These are phyloP conservation scores for Mycena haematopus DNA, from an alignment of 768 basidiomycete species.

Conservation along the genomic window DNA sequence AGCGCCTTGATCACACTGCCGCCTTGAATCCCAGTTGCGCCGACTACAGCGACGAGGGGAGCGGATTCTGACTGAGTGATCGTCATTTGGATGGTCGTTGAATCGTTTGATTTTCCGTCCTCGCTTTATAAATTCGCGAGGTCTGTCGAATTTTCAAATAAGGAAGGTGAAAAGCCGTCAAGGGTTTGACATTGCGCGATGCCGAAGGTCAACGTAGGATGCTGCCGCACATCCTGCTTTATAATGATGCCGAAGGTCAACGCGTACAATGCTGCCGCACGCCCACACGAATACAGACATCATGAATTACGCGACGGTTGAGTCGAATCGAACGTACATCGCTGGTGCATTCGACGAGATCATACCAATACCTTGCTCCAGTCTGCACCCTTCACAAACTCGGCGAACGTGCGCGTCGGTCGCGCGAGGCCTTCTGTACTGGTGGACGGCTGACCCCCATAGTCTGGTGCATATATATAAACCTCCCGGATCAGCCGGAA, in stretches of 20 bases:
- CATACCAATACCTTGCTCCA: constrained; percentile 13
- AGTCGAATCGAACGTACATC: too few species aligned
- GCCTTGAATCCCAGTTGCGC: constrained; percentile 17
- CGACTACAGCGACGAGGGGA: constrained; percentile 24
- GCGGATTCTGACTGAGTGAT: constrained; percentile 9
- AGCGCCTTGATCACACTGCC: constrained; percentile 25
- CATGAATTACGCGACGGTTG: too few species aligned
- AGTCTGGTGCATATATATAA: constrained; percentile 1
- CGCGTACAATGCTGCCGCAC: too few species aligned
- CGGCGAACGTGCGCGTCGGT: constrained; percentile 4
- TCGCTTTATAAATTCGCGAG: too few species aligned
- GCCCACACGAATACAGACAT: too few species aligned
- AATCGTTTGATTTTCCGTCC: too few species aligned
- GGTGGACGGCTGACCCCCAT: neutral
- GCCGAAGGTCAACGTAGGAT: too few species aligned
- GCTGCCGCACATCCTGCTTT: too few species aligned
- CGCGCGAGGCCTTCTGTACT: constrained; percentile 2
- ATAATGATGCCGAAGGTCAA: too few species aligned
- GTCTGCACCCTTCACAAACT: constrained; percentile 10
- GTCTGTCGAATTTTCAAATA: too few species aligned
- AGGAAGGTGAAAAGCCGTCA: too few species aligned
- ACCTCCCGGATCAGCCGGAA: neutral
- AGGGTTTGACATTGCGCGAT: too few species aligned
- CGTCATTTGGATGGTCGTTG: neutral
- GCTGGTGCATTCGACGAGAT: neutral